Base-by-base conservation (phyloP, 1,284 basidiomycete species). In the Leccinum fuscescens region DNA sequence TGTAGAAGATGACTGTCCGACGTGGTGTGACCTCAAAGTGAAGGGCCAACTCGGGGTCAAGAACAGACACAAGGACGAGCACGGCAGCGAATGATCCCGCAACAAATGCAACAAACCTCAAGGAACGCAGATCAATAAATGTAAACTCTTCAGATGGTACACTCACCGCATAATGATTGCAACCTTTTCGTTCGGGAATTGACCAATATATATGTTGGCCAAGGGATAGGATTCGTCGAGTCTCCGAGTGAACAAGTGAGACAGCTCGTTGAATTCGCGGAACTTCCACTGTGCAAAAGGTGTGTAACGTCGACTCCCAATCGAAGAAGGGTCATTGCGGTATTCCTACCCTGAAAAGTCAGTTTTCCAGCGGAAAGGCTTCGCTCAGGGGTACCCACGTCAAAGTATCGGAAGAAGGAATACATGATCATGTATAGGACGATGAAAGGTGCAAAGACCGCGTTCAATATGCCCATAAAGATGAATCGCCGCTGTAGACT, bases 391-490 rank as follows among this genome's bases (percentile, higher is more conserved):
- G 29, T 29, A 71, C 84, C 58, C 56, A 93, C 94, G 81, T 98
- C 96, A 67, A 99, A 99, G 76, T 99, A 99, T 14, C 96, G 92
- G 82, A 99, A 99, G 83, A 99, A 99, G 1, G 95, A 98, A 75
- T 97, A 99, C 85, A 98, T 90, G 50, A 98, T 76, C 50, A 98
- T 84, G 76, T 98, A 99, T n/a, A 96, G 78, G 37, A 99, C 92
- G 68, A 99, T 98, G 77, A 98, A 96, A 0, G 97, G 97, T 1
- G 93, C 94, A 69, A 98, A 95, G 14, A 96, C 85, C 2, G 92
- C 93, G 68, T 99, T 99, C 61, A 98, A 76, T 55, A 96, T 85
- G 15, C 94, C 96, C 92, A 98, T 96, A 74, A 99, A 96, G 62
- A 96, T 86, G 72, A 99, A 92, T 1, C 97, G 85, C 59, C 92